These are phyloP conservation scores for Nakazawaea anatomiae DNA, from an alignment of 805 yeast genomes.

Conservation along the genomic window DNA sequence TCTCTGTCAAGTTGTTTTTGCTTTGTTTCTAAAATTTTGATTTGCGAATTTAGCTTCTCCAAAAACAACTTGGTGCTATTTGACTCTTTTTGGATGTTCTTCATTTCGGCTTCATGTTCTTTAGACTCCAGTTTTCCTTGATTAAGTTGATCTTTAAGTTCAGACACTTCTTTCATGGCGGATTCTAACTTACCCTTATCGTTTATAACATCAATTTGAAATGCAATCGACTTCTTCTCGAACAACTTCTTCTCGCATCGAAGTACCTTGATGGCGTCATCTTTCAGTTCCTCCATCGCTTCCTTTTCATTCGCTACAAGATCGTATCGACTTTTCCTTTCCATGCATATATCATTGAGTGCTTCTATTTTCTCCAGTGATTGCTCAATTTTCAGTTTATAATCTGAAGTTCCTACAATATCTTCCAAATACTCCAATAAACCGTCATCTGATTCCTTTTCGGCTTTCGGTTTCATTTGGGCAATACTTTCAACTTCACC, in stretches of 20 bases:
- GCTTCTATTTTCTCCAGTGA: conserved; percentile 55
- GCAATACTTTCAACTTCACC: conserved; percentile 99
- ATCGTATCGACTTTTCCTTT: conserved; percentile 73
- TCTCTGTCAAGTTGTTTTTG: conserved; percentile 46
- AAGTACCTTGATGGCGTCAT: conserved; percentile 62
- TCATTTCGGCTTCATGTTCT: conserved; percentile 32
- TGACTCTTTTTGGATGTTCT: conserved; percentile 24
- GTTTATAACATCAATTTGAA: conserved; percentile 43
- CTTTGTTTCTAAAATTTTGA: conserved; percentile 25
- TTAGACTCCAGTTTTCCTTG: conserved; percentile 36
- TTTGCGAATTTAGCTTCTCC: conserved; percentile 18
- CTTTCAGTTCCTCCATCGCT: conserved; percentile 53
- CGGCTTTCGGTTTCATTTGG: conserved; percentile 98
- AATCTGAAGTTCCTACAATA: conserved; percentile 89
- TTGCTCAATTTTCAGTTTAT: conserved; percentile 71
- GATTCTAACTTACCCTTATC: conserved; percentile 33
- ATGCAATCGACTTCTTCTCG: conserved; percentile 45
- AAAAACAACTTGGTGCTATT: conserved; percentile 17
- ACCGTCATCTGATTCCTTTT: conserved; percentile 88
- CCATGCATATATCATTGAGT: conserved; percentile 74
- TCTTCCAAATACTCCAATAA: conserved; percentile 91
- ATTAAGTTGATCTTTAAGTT: conserved; percentile 34
- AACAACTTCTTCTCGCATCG: conserved; percentile 56
- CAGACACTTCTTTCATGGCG: conserved; percentile 31
- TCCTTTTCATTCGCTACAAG: conserved; percentile 74